These are phyloP conservation scores for Mortierella sp. DNA, from an alignment of 371 early-diverging fungal species.

Conservation along the genomic window DNA sequence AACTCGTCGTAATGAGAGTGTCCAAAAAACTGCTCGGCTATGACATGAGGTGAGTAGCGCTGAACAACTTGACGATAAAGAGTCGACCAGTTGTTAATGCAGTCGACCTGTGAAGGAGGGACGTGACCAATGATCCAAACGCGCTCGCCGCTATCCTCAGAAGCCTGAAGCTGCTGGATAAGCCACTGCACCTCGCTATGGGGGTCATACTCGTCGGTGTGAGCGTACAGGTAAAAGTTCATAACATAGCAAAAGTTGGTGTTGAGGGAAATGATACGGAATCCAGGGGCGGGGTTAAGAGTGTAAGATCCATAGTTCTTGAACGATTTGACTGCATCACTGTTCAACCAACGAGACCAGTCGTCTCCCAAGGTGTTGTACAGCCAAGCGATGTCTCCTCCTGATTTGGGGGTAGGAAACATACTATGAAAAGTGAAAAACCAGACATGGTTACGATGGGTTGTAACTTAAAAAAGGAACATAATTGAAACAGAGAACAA, in stretches of 20 bases:
- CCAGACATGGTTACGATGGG: background rate
- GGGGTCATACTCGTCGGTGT: constrained; percentile 61
- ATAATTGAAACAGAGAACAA: background rate
- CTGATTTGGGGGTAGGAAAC: constrained; percentile 64
- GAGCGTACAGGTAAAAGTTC: constrained; percentile 61
- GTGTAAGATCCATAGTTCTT: constrained; percentile 67
- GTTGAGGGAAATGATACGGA: constrained; percentile 72
- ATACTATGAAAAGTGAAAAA: constrained; percentile 25
- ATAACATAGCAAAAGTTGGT: constrained; percentile 74
- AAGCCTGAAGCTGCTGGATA: constrained; percentile 63
- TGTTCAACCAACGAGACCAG: constrained; percentile 69
- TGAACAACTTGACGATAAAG: constrained; percentile 72
- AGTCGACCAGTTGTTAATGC: constrained; percentile 71
- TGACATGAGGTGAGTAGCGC: constrained; percentile 72
- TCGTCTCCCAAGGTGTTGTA: constrained; percentile 63
- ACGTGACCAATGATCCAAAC: constrained; percentile 76
- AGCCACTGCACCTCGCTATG: constrained; percentile 68
- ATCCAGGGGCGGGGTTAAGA: constrained; percentile 59
- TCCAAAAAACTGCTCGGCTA: constrained; percentile 75
- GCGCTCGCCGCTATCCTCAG: constrained; percentile 69
- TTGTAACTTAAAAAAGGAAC: background rate
- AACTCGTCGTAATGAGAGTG: constrained; percentile 74
- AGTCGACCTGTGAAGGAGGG: constrained; percentile 66
- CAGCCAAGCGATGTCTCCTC: constrained; percentile 63
- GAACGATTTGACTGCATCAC: constrained; percentile 46